Percentiles rank a stretch among this genome's conserved stretches.
Conservation (phyloP, 805 yeast genomes). For the Kuraishia cidri region DNA sequence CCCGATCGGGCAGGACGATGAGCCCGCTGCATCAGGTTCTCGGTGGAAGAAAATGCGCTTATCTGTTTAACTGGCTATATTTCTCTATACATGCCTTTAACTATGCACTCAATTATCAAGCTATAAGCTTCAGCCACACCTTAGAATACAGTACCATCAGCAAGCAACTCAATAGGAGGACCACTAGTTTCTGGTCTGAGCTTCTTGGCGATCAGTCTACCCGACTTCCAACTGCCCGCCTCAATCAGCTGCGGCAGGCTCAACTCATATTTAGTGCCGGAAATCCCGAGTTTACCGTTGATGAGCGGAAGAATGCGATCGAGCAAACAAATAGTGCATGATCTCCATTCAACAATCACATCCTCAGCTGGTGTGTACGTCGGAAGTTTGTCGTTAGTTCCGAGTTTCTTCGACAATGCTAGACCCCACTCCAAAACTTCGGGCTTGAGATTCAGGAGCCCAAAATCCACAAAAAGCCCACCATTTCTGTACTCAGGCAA, state of each 20-base stretch:
- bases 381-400: conserved; percentile 21
- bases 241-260: conserved; percentile 51
- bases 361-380: conserved; percentile 46
- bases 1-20: too few relatives aligned
- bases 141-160: conserved; percentile 63
- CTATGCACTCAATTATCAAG: too few relatives aligned
- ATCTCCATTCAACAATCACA: conserved; percentile 61
- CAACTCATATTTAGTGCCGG: conserved; percentile 21
- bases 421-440: conserved; percentile 28
- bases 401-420: conserved; percentile 16
- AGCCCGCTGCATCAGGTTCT: too few relatives aligned
- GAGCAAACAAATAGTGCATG: conserved; percentile 46
- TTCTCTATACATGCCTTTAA: too few relatives aligned
- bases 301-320: conserved; percentile 44
- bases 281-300: conserved; percentile 31
- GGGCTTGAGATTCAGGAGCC: conserved; percentile 37
- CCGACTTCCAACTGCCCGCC: conserved; percentile 65
- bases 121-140: too few relatives aligned
- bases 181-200: conserved; percentile 41
- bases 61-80: too few relatives aligned
- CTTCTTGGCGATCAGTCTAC: conserved; percentile 48
- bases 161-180: conserved; percentile 53
- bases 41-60: too few relatives aligned
- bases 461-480: conserved; percentile 51
- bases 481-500: conserved; percentile 60